Percentiles rank a stretch among this genome's conserved stretches.
These are phyloP conservation scores for Brassica carinata DNA, from an alignment of 345 rosid genomes.

Conservation along the genomic window DNA sequence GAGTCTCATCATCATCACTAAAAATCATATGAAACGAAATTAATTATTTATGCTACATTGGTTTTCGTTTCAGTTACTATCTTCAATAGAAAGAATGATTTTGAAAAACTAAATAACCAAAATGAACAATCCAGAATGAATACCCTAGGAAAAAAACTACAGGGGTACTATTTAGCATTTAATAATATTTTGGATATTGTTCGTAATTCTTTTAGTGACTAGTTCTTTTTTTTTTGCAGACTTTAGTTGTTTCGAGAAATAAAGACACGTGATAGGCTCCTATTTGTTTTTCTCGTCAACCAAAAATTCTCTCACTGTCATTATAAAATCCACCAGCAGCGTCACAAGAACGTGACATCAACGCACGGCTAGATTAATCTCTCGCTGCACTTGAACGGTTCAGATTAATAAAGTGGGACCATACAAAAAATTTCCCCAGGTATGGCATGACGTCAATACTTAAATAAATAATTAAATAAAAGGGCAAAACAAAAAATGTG, in stretches of 20 bases:
- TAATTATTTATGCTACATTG: no score
- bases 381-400: not conserved
- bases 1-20: not conserved
- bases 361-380: conserved; percentile 29
- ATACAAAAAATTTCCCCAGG: not conserved
- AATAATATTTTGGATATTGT: no score
- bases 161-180: not conserved
- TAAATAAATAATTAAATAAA: conserved; percentile 17
- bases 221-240: not conserved
- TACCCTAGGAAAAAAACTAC: not conserved
- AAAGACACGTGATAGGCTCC: conserved; percentile 36
- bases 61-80: no score
- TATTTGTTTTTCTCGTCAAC: conserved; percentile 22
- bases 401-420: conserved; percentile 14
- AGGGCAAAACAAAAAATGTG: not conserved
- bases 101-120: no score
- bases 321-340: not conserved
- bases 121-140: not conserved
- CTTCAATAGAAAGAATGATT: no score
- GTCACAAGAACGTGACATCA: conserved; percentile 18
- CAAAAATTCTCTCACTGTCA: conserved; percentile 18
- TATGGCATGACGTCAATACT: conserved; percentile 33
- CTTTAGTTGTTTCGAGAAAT: conserved; percentile 23
- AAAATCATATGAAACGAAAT: no score
- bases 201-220: not conserved